Evolutionary conservation across 2,329 filamentous ascomycete genomes (phyloP).

Genomic region (Trichothecium sympodiale): DNA sequence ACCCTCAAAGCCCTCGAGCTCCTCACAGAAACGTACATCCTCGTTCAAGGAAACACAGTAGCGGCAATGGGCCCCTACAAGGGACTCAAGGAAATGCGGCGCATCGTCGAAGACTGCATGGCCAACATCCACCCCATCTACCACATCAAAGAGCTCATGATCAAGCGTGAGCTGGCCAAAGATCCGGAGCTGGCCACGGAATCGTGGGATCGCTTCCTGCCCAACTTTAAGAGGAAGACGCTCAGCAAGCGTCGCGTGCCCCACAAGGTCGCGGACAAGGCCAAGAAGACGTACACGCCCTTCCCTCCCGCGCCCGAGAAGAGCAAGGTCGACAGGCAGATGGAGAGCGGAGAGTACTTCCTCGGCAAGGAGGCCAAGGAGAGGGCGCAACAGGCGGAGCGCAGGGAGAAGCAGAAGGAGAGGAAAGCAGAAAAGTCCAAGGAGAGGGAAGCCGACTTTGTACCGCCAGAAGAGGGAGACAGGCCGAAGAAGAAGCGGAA

Average conservation of each 20-base stretch:
- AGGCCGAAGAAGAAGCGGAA: slow-evolving; percentile 54
- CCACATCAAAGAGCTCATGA: slow-evolving; percentile 66
- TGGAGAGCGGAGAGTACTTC: slow-evolving; percentile 97
- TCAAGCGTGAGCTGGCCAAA: slow-evolving; percentile 83
- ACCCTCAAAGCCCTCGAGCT: slow-evolving; percentile 92
- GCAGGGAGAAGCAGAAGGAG: slow-evolving; percentile 72
- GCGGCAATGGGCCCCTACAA: slow-evolving; percentile 86
- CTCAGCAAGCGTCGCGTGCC: slow-evolving; percentile 76
- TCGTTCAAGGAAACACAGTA: slow-evolving; percentile 96
- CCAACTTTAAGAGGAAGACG: slow-evolving; percentile 92
- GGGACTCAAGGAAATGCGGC: slow-evolving; percentile 81
- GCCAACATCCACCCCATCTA: slow-evolving; percentile 95
- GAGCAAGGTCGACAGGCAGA: slow-evolving; percentile 97
- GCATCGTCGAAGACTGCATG: slow-evolving; percentile 93
- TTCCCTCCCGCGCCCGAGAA: slow-evolving; percentile 96
- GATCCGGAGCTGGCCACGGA: slow-evolving; percentile 78
- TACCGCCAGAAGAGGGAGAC: slow-evolving; percentile 69
- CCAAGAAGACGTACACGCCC: slow-evolving; percentile 88
- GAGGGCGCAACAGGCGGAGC: slow-evolving; percentile 64
- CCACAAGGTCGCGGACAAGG: slow-evolving; percentile 81
- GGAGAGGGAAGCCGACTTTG: slow-evolving; percentile 75
- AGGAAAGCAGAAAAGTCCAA: slow-evolving; percentile 84
- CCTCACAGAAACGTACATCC: slow-evolving; percentile 80
- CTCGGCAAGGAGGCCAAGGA: slow-evolving; percentile 88
- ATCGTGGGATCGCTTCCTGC: slow-evolving; percentile 92